Conservation (phyloP, 495 filamentous ascomycete species). For the Aspergillus ostianus region DNA sequence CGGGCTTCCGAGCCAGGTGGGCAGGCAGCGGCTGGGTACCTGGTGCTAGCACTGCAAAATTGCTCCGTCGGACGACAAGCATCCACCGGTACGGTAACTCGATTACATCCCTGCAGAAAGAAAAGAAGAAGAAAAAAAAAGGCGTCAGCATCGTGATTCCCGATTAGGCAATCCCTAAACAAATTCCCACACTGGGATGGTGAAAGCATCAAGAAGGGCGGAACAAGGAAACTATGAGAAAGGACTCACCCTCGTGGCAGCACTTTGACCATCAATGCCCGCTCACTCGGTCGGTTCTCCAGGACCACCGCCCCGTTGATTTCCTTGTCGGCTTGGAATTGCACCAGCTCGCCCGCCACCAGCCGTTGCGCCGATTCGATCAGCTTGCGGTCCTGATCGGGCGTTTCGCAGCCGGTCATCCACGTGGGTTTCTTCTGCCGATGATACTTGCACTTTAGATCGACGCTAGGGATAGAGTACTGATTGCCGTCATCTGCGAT, state of each 20-base stretch:
- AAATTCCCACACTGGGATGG: constrained; percentile 8
- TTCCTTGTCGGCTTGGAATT: constrained; percentile 84
- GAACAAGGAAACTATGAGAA: constrained; percentile 15
- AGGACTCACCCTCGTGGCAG: constrained; percentile 79
- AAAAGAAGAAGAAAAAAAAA: constrained; percentile 1
- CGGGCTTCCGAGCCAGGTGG: constrained; percentile 53
- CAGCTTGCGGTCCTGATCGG: constrained; percentile 59
- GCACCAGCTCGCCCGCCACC: constrained; percentile 73
- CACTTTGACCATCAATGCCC: constrained; percentile 74
- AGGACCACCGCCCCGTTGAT: constrained; percentile 89
- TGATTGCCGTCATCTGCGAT: constrained; percentile 89
- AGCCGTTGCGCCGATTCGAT: constrained; percentile 64
- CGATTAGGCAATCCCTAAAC: constrained; percentile 19
- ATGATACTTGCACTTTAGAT: constrained; percentile 93
- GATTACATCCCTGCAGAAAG: constrained; percentile 43
- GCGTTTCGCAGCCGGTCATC: constrained; percentile 61
- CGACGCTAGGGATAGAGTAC: constrained; percentile 83
- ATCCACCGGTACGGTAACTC: constrained; percentile 57
- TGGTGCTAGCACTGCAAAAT: constrained; percentile 47
- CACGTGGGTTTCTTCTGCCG: constrained; percentile 76
- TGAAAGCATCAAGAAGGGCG: too few relatives aligned
- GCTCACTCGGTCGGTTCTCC: constrained; percentile 69
- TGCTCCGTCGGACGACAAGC: constrained; percentile 52
- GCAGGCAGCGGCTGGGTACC: constrained; percentile 60
- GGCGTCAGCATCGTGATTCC: constrained; percentile 12